phyloP scores from a whole-genome alignment of 106 monocot species.

The Iris macrosiphon region DNA sequence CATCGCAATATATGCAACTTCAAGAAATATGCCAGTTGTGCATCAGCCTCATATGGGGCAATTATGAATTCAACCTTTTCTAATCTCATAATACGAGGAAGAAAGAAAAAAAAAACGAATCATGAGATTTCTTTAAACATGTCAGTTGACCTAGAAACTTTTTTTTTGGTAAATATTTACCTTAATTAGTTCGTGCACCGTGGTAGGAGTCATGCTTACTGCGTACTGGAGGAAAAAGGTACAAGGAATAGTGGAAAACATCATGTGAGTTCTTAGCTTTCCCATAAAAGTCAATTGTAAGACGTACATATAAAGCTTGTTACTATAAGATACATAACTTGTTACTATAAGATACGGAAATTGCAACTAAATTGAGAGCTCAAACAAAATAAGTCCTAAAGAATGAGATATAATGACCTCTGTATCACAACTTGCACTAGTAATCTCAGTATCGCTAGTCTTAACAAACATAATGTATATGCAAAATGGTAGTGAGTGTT shows the following conservation, averaged over 20 bases:
- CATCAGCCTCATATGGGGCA: constrained; percentile 90
- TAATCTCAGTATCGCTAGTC: no score
- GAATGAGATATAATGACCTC: no score
- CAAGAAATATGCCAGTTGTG: constrained; percentile 68
- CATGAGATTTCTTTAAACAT: no score
- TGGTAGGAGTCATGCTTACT: constrained; percentile 53
- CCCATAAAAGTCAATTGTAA: constrained; percentile 54
- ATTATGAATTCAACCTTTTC: constrained; percentile 65
- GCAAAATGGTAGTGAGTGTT: no score
- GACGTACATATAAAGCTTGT: background rate
- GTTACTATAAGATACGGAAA: no score
- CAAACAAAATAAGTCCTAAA: no score
- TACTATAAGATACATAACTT: no score
- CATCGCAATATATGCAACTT: constrained; percentile 42
- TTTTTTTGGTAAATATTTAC: constrained; percentile 15
- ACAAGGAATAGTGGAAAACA: background rate
- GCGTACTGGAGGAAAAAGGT: constrained; percentile 42
- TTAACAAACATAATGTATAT: no score
- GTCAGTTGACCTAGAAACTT: no score
- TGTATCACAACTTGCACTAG: no score
- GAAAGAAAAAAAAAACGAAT: no score
- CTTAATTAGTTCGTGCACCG: constrained; percentile 71
- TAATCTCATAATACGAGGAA: constrained; percentile 40
- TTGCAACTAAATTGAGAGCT: no score
- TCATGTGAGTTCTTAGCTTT: constrained; percentile 12